Evolutionary conservation across 2,329 filamentous ascomycete genomes (phyloP), one percentile per base, ranked within the genome.

Genomic region (Colletotrichum chlorophyti): DNA sequence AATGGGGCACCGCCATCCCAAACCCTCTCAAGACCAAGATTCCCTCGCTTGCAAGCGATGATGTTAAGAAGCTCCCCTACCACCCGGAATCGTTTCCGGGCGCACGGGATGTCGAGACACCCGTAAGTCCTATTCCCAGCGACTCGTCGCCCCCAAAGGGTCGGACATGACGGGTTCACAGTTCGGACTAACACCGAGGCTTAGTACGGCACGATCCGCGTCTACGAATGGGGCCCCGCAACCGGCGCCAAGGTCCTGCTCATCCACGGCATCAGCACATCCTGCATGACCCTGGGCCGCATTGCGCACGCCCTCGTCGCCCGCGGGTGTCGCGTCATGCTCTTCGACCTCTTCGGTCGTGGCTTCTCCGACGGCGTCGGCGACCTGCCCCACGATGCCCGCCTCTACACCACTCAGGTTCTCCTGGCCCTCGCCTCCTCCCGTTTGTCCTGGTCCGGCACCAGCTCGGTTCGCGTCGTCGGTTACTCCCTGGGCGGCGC

Each of bases 401-500:
- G 84, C 12, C 83, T 96, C 7, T 95, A 91, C 74, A 80, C 83
- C 4, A 82, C 86, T 3, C 90, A 94, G 71, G 87, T 92, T 53
- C 79, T 92, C 35, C 81, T 91, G 24, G 89, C 83, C 12, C 76
- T 94, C 10, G 80, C 84, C 23, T 92, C 90, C 1, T 93, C 90
- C 2, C 79, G 84, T 0, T 74, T 94, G 3, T 65, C 85, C 12
- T 93, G 90, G 90, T 87, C 84, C 0, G 83, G 85, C 38, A 62
- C 69, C 12, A 66, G 70, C 38, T 81, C 78, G 43, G 86, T 95
- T 68, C 82, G 82, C 43, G 73, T 96, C 17, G 75, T 93, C 11
- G 92, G 92, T 10, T 96, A 95, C 74, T 93, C 90, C 0, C 82
- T 96, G 1, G 92, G 92, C 55, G 92, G 92, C 42, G 91, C 89